Evolutionary conservation across 1,284 basidiomycete species (phyloP).

Genomic region (Rhodofomes roseus): DNA sequence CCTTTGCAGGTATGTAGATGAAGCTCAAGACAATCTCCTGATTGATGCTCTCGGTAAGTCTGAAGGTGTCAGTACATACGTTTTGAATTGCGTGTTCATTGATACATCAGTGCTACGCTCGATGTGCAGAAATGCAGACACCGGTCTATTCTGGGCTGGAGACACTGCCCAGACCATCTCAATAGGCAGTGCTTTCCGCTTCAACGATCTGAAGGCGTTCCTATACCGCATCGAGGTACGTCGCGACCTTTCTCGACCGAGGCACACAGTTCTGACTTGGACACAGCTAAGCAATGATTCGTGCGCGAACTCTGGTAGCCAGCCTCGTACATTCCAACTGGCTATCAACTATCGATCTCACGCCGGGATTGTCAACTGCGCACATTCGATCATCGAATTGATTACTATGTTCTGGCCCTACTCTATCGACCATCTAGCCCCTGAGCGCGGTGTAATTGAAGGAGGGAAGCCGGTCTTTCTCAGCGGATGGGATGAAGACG

Average conservation of each 20-base stretch:
- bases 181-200: conserved; percentile 66
- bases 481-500: conserved; percentile 47
- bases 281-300: neutral
- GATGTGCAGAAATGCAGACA: conserved; percentile 55
- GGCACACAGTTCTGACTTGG: neutral
- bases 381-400: conserved; percentile 57
- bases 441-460: conserved; percentile 55
- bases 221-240: conserved; percentile 52
- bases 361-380: conserved; percentile 59
- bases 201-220: conserved; percentile 69
- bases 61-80: neutral
- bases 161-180: conserved; percentile 79
- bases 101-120: conserved; percentile 48
- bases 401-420: conserved; percentile 62
- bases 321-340: conserved; percentile 47
- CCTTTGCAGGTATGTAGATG: conserved; percentile 59
- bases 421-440: conserved; percentile 56
- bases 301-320: conserved; percentile 26
- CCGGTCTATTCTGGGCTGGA: conserved; percentile 72
- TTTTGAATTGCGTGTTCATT: neutral
- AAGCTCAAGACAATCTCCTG: conserved; percentile 68
- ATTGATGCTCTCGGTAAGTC: conserved; percentile 58
- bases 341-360: conserved; percentile 69
- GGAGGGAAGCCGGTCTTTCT: conserved; percentile 61
- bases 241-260: neutral